Evolutionary conservation across 2,329 filamentous ascomycete genomes (phyloP), one percentile per base, ranked within the genome.

Genomic region (Plectosphaerella cucumerina): DNA sequence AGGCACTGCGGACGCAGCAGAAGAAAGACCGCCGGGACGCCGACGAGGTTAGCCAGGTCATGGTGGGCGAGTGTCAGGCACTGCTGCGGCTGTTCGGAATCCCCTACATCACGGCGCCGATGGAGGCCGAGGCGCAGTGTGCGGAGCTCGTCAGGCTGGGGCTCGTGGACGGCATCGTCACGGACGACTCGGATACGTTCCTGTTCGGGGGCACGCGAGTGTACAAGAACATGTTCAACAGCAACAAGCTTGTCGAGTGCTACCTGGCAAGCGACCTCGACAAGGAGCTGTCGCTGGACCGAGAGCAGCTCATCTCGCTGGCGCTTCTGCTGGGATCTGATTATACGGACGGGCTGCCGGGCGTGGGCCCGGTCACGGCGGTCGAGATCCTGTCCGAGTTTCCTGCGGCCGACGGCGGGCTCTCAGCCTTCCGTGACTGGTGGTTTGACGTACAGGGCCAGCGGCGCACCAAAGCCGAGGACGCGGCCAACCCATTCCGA

Each of bases 151-250:
- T 99, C 1, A 73, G 72, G 1, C 75, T 97, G 0, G 90, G 90
- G 0, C 82, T 97, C 0, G 95, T 99, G 9, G 95, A 99, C 65
- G 94, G 95, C 12, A 96, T 99, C 55, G 92, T 99, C 26, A 99
- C 95, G 0, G 94, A 99, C 62, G 94, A 99, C 65, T 95, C 89
- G 3, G 94, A 99, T 73, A 95, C 87, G 1, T 99, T 99, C 63
- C 80, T 99, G 1, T 99, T 99, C 67, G 95, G 94, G 17, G 95
- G 94, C 35, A 99, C 91, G 0, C 81, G 93, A 17, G 88, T 99
- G 20, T 99, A 99, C 77, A 99, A 99, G 69, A 99, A 99, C 74
- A 96, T 99, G 91, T 99, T 99, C 77, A 99, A 97, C 69, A 87
- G 90, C 60, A 94, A 94, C 68, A 99, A 99, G 66, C 96, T 90